Percentiles rank a stretch among this genome's conserved stretches.
These are phyloP conservation scores for Diospyros lotus DNA, from an alignment of 148 eudicot genomes.

Conservation along the genomic window DNA sequence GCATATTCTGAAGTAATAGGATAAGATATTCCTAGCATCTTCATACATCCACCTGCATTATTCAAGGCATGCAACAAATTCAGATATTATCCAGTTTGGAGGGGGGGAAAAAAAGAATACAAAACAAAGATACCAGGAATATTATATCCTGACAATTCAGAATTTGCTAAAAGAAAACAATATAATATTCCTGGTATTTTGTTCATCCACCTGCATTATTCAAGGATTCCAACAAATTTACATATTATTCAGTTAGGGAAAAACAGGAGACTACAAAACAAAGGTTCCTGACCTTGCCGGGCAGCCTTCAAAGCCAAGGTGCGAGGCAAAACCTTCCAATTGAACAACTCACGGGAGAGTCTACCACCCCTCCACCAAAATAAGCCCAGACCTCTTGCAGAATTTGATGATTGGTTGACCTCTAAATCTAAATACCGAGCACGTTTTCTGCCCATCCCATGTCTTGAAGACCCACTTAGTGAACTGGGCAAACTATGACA, in stretches of 20 bases:
- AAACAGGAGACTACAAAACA: background rate
- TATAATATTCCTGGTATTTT: no score
- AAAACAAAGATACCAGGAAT: no score
- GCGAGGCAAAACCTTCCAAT: slow-evolving; percentile 81
- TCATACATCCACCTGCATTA: slow-evolving; percentile 60
- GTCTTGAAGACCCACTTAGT: slow-evolving; percentile 43
- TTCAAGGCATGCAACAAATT: slow-evolving; percentile 16
- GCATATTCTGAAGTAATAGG: slow-evolving; percentile 63
- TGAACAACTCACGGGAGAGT: slow-evolving; percentile 69
- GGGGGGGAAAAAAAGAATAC: no score
- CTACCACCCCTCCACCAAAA: slow-evolving; percentile 99
- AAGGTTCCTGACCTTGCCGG: slow-evolving; percentile 58
- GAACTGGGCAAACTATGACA: slow-evolving; percentile 50
- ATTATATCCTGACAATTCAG: slow-evolving; percentile 1
- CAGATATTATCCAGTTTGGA: background rate
- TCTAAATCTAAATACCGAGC: slow-evolving; percentile 32
- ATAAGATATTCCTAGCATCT: slow-evolving; percentile 68
- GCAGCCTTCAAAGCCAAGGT: slow-evolving; percentile 76
- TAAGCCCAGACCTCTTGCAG: slow-evolving; percentile 52
- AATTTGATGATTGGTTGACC: slow-evolving; percentile 34
- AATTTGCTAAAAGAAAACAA: no score
- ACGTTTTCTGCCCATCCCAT: slow-evolving; percentile 47
- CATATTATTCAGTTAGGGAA: background rate
- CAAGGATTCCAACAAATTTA: no score
- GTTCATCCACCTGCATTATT: no score